Percentiles rank a stretch among this genome's conserved stretches.
Conservation (phyloP, 495 filamentous ascomycete species). For the Letharia columbiana region DNA sequence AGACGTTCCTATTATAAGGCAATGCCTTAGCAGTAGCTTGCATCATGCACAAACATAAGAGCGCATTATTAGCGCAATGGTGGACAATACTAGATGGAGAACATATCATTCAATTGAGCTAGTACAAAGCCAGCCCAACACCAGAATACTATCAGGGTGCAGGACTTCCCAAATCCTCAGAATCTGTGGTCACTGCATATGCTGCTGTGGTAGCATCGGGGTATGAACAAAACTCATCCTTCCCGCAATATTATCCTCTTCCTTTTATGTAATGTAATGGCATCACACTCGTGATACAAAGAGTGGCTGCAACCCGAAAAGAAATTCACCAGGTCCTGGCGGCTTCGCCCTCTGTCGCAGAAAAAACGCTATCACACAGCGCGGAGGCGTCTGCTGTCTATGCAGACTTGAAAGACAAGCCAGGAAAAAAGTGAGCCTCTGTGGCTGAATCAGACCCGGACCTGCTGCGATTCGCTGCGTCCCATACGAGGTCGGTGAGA, state of each 20-base stretch:
- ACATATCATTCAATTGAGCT: conserved; percentile 14
- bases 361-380: background rate
- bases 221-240: background rate
- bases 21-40: background rate
- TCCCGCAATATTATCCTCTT: background rate
- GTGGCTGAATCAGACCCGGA: background rate
- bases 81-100: background rate
- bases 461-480: conserved; percentile 3
- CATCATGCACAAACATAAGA: background rate
- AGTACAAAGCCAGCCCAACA: conserved; percentile 1
- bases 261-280: conserved; percentile 5
- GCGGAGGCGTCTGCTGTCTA: background rate
- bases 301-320: background rate
- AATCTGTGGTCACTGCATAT: background rate
- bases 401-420: background rate
- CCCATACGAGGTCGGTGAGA: background rate
- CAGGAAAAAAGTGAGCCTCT: background rate
- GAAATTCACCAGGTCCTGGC: background rate
- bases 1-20: background rate
- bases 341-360: background rate
- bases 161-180: background rate
- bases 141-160: background rate
- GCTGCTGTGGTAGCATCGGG: background rate
- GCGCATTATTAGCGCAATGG: background rate
- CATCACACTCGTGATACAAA: background rate